Evolutionary conservation across 2,329 filamentous ascomycete species (phyloP), one percentile per base, ranked within the genome.

Genomic region (Diaporthe sp.): DNA sequence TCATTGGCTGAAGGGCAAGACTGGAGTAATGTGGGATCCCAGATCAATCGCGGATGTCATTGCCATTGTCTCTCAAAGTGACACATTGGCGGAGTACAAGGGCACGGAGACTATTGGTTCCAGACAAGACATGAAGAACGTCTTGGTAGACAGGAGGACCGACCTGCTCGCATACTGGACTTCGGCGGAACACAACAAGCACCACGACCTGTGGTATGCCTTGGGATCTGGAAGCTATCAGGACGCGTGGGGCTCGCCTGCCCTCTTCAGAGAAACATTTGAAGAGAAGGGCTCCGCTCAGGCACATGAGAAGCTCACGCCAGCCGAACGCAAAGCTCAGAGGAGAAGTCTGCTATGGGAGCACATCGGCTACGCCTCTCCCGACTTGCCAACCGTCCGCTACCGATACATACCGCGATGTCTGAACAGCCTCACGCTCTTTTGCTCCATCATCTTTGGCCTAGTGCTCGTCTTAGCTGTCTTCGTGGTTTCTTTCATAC

Each of bases 161-260:
- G 92, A 96, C 79, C 89, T 94, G 60, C 88, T 98, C n/a, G 95
- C 96, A 9, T 97, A 97, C 84, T 98, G 96, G 95, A 91, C 90
- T 75, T 91, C 92, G 37, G 91, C 92, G 25, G 91, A 91, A 39
- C 76, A 72, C 73, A 88, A 88, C 76, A 88, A 90, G 12, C 88
- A 87, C 28, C 73, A 77, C 12, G 91, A 92, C 28, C 87, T 95
- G 37, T 97, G 97, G 88, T 95, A 98, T 81, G 92, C 92, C 2
- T 90, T 97, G 74, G 95, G 94, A 83, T 70, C 65, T 70, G 65
- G 65, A 5, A 70, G 65, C 49, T 80, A 79, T 10, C 74, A 78
- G 31, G 72, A 75, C 19, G 76, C 72, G 15, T 77, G 73, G 68
- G 62, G 73, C 39, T 67, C 68, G 31, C 71, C 51, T 75, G 74